Base-by-base conservation (phyloP, 2,329 filamentous ascomycete genomes). In the Sporothrix curviconia region DNA sequence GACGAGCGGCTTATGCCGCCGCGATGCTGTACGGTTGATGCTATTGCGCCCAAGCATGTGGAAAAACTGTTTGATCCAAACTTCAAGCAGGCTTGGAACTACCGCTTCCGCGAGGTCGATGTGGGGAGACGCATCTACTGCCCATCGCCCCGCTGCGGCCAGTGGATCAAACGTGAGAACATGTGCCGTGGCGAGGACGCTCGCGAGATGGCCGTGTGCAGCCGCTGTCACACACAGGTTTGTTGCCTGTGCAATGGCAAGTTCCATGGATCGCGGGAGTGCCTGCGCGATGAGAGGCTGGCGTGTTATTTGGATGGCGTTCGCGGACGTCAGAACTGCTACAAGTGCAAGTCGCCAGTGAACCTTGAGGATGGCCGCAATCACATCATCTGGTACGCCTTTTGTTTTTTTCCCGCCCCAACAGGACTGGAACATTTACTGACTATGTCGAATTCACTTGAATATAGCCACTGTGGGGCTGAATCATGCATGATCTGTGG, bases 401-500 rank as follows among this genome's bases (percentile, higher is more conserved):
- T n/a, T n/a, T 30, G n/a, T 12, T 43, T 5, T 8, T 40, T 7
- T 47, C 9, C 15, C 25, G 30, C 19, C 7, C 12, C n/a, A n/a
- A n/a, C n/a, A n/a, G 24, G 56, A 54, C n/a, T 19, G 58, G 6
- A 28, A 9, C 5, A 4, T 42, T 24, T 24, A 25, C 32, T 50
- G 19, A 50, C 47, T 8, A 4, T 7, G 30, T 12, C 8, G 11
- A 28, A 19, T 17, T 34, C 15, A 34, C 30, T 14, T 30, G 24
- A 58, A 44, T 63, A 62, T 60, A 74, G 86, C 69, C 87, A 84
- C 56, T 95, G 91, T 66, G 86, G 82, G 55, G 89, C 89, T 28
- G 82, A 95, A 65, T 95, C 95, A 66, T 96, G 91, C 72, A 91
- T 94, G 82, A 79, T 89, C 25, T 96, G 91, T 67, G 90, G 88